These are phyloP conservation scores for Parietichytrium sp. DNA, from an alignment of 108 stramenopile species.

Conservation along the genomic window DNA sequence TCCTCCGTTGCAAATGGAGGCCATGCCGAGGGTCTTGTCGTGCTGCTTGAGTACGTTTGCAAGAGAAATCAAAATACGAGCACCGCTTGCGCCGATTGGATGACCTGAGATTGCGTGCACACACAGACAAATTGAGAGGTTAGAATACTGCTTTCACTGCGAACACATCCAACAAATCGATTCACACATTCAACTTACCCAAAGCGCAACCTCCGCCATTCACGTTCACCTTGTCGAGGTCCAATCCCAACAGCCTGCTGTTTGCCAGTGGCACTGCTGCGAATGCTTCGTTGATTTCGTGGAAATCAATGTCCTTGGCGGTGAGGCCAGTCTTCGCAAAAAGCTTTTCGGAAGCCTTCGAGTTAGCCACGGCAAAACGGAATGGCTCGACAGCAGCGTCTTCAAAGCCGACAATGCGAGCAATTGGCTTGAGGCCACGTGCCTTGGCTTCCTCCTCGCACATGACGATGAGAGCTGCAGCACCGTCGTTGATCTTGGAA, in stretches of 20 bases:
- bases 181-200: too few species aligned
- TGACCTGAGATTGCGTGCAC: too few species aligned
- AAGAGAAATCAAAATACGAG: constrained; percentile 85
- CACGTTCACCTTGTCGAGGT: constrained; percentile 76
- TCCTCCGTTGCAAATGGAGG: constrained; percentile 96
- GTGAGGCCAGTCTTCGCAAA: constrained; percentile 72
- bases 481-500: constrained; percentile 90
- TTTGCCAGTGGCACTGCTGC: constrained; percentile 89
- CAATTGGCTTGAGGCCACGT: constrained; percentile 72
- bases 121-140: too few species aligned
- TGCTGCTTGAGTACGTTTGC: constrained; percentile 75
- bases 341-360: constrained; percentile 82
- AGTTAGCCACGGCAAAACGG: constrained; percentile 88
- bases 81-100: constrained; percentile 90
- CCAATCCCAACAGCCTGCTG: constrained; percentile 75
- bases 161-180: too few species aligned
- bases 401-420: constrained; percentile 75
- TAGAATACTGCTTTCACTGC: too few species aligned
- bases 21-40: constrained; percentile 82
- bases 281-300: constrained; percentile 98
- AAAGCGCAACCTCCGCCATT: constrained; percentile 89
- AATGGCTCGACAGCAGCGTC: constrained; percentile 82
- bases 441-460: constrained; percentile 66
- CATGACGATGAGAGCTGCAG: constrained; percentile 86
- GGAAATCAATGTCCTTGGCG: constrained; percentile 79